Conservation (phyloP, 495 filamentous ascomycete species). For the Penicillium manginii region DNA sequence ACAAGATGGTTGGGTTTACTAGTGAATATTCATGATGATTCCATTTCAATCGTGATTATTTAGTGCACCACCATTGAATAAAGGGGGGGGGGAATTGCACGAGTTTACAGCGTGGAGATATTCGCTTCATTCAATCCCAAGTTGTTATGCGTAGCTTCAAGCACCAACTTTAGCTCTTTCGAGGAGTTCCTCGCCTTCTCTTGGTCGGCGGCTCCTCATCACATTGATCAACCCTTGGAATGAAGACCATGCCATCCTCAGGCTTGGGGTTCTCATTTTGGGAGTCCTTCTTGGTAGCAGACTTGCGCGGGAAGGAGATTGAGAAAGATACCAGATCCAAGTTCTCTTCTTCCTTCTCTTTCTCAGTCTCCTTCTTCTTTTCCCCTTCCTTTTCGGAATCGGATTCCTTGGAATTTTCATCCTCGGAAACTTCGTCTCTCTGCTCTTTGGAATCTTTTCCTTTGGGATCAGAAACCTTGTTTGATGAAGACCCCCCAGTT, state of each 20-base stretch:
- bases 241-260: conserved; percentile 21
- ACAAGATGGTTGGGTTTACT: no score
- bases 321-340: conserved; percentile 41
- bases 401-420: conserved; percentile 13
- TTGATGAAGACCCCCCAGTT: background rate
- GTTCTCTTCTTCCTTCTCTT: conserved; percentile 15
- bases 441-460: conserved; percentile 15
- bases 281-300: background rate
- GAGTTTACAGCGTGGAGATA: no score
- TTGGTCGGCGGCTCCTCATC: conserved; percentile 44
- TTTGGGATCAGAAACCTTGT: conserved; percentile 1
- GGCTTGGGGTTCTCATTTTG: background rate
- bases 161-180: conserved; percentile 12
- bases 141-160: no score
- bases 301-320: conserved; percentile 36
- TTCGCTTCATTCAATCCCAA: no score
- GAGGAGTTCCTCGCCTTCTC: conserved; percentile 35
- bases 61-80: no score
- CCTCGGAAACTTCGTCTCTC: background rate
- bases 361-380: conserved; percentile 12
- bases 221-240: conserved; percentile 23
- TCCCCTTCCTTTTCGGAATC: background rate
- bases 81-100: no score
- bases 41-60: no score
- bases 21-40: no score